Percentiles rank a stretch among this genome's conserved stretches.
phyloP scores from a whole-genome alignment of 129 eudicot species.

The Kitagawia praeruptora region DNA sequence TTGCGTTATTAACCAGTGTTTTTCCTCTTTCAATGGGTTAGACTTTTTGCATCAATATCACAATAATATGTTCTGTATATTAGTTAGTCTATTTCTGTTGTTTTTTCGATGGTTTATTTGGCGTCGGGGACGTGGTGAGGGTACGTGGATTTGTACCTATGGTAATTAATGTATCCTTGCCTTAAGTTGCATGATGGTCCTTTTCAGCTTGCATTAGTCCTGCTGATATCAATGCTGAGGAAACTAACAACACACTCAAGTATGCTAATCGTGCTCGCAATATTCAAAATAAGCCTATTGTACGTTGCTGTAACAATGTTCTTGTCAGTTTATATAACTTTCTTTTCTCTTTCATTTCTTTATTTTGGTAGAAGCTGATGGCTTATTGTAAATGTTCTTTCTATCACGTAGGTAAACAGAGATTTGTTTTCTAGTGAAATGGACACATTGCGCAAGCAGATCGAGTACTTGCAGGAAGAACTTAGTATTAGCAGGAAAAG shows the following conservation, averaged over 20 bases:
- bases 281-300: conserved; percentile 88
- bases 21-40: neutral
- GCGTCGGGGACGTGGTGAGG: neutral
- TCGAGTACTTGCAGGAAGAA: conserved; percentile 90
- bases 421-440: conserved; percentile 82
- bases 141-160: neutral
- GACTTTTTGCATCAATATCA: neutral
- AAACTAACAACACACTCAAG: conserved; percentile 92
- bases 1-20: neutral
- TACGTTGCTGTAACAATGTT: conserved; percentile 23
- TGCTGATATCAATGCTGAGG: conserved; percentile 96
- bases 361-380: conserved; percentile 2
- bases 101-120: neutral
- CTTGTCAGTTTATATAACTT: neutral
- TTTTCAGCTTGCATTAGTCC: conserved; percentile 93
- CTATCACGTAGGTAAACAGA: conserved; percentile 56
- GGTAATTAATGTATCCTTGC: neutral
- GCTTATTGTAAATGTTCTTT: conserved; percentile 8
- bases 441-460: conserved; percentile 84
- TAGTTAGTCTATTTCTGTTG: neutral
- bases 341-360: neutral
- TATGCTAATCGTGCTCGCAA: conserved; percentile 99
- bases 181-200: neutral
- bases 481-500: conserved; percentile 80
- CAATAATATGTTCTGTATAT: neutral